phyloP scores from a whole-genome alignment of 208 protist species.

The Wallacemonas rigidus region DNA sequence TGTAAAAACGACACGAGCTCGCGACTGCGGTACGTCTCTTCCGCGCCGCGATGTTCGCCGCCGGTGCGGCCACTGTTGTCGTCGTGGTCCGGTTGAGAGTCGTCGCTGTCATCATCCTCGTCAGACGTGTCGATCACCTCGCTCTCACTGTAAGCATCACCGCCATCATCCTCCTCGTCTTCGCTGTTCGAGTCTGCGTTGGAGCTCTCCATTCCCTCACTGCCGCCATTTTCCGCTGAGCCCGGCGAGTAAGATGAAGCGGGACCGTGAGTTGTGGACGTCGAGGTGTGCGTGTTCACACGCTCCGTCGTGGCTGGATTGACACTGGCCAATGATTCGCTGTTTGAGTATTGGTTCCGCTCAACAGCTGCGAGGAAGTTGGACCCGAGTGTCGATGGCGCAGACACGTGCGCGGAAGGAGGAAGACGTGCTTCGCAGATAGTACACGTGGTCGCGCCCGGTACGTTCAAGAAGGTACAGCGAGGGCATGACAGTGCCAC shows the following conservation, averaged over 20 bases:
- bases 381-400: neutral
- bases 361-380: neutral
- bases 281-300: neutral
- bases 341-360: too few relatives aligned
- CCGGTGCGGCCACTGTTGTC: neutral
- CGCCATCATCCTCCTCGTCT: conserved; percentile 27
- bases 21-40: conserved; percentile 20
- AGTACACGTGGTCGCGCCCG: conserved; percentile 20
- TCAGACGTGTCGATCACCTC: neutral
- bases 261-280: neutral
- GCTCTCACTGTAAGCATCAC: conserved; percentile 14
- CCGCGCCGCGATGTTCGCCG: neutral
- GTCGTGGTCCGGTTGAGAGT: neutral
- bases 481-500: conserved; percentile 24
- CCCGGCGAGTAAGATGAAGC: neutral
- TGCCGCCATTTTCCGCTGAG: neutral
- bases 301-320: too few relatives aligned
- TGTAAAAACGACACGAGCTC: conserved; percentile 58
- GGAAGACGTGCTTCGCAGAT: conserved; percentile 35
- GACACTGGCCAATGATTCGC: too few relatives aligned
- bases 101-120: conserved; percentile 12
- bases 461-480: conserved; percentile 41
- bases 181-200: conserved; percentile 2
- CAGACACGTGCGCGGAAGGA: neutral
- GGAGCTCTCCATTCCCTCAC: neutral